A percentile compares a stretch with the other conserved stretches of the same genome.
Evolutionary conservation across 2,329 filamentous ascomycete species (phyloP).

Genomic region (Aspergillus novofumigatus): DNA sequence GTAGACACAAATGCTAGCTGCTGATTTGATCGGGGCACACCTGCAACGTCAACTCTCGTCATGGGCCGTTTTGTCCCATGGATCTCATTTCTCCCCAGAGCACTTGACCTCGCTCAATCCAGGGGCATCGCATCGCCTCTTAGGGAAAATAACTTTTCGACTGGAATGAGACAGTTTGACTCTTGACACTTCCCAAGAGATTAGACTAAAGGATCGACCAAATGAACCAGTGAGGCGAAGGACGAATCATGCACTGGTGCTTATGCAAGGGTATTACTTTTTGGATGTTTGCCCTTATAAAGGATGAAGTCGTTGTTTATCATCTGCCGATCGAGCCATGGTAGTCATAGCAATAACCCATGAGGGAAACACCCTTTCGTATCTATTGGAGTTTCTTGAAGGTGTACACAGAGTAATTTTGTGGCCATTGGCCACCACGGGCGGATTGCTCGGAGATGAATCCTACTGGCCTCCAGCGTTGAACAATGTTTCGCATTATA

Average conservation of each 20-base stretch:
- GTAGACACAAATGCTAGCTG: background rate
- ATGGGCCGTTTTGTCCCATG: background rate
- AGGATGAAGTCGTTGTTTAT: background rate
- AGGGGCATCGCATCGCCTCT: background rate
- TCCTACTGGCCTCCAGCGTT: background rate
- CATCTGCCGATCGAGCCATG: background rate
- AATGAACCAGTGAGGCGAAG: background rate
- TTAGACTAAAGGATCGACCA: background rate
- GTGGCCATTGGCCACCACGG: background rate
- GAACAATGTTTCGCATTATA: background rate
- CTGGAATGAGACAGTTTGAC: background rate
- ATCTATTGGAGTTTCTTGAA: too few species aligned
- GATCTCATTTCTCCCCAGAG: background rate
- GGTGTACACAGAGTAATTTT: too few species aligned
- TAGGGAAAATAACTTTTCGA: background rate
- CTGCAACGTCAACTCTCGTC: background rate
- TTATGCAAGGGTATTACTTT: background rate
- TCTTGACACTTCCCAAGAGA: background rate
- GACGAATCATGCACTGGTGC: background rate
- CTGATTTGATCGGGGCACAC: background rate
- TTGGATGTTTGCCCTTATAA: background rate
- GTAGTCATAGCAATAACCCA: background rate
- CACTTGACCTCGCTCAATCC: background rate
- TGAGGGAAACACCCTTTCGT: background rate
- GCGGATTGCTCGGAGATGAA: constrained; percentile 1